Evolutionary conservation across 2,329 filamentous ascomycete species (phyloP).

Genomic region (Trichoderma polysporum): DNA sequence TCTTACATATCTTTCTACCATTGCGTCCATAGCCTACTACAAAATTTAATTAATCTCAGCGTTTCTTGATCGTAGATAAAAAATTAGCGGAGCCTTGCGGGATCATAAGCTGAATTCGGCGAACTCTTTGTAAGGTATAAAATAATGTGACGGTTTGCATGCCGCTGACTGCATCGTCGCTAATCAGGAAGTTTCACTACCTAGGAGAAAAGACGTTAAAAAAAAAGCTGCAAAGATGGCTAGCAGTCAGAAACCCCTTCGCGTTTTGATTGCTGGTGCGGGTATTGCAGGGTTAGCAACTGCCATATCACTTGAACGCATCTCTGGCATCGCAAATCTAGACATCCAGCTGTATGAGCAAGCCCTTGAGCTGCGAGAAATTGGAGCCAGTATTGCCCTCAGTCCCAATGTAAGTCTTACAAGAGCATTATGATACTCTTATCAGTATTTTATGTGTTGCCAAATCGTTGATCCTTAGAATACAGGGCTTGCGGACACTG

Average conservation of each 20-base stretch:
- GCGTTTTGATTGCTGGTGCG: constrained; percentile 26
- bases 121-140: background rate
- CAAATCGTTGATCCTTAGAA: background rate
- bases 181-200: background rate
- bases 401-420: constrained; percentile 42
- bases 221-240: background rate
- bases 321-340: constrained; percentile 34
- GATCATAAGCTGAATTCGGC: background rate
- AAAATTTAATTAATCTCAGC: background rate
- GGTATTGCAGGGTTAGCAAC: constrained; percentile 41
- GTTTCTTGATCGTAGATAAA: background rate
- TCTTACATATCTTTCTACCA: constrained; percentile 8
- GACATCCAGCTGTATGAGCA: constrained; percentile 51
- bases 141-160: background rate
- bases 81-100: background rate
- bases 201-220: background rate
- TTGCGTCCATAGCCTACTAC: background rate
- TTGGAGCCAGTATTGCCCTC: constrained; percentile 49
- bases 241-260: constrained; percentile 3
- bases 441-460: background rate
- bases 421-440: constrained; percentile 19
- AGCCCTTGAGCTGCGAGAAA: constrained; percentile 44
- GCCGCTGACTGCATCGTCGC: background rate
- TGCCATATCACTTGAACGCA: constrained; percentile 44
- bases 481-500: constrained; percentile 45